Evolutionary conservation across 169 alveolate species (phyloP).

Genomic region (Babesia divergens): DNA sequence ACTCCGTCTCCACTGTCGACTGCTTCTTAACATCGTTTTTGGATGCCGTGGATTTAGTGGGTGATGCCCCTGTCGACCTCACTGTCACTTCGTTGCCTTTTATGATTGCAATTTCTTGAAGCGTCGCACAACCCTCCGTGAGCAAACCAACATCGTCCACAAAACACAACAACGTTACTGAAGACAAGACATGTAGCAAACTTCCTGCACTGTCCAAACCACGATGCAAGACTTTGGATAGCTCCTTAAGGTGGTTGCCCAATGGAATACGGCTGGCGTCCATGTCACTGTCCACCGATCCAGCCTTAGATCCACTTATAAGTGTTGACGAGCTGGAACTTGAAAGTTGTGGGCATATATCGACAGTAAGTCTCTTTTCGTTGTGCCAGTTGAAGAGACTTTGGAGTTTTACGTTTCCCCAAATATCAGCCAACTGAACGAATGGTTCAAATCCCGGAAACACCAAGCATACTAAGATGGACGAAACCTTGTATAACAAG

Average conservation of each 20-base stretch:
- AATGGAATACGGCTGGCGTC: slow-evolving; percentile 40
- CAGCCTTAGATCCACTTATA: slow-evolving; percentile 23
- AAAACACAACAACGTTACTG: slow-evolving; percentile 57
- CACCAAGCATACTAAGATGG: slow-evolving; percentile 27
- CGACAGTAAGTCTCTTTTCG: slow-evolving; percentile 42
- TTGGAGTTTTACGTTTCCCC: slow-evolving; percentile 67
- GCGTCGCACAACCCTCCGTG: slow-evolving; percentile 43
- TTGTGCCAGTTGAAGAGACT: slow-evolving; percentile 56
- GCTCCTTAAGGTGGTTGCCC: slow-evolving; percentile 43
- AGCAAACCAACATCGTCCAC: slow-evolving; percentile 61
- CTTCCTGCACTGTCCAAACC: slow-evolving; percentile 55
- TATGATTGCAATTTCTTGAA: slow-evolving; percentile 56
- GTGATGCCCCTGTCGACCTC: not conserved
- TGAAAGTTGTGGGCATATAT: slow-evolving; percentile 40
- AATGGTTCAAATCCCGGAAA: slow-evolving; percentile 63
- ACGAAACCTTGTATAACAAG: not conserved
- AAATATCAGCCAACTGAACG: slow-evolving; percentile 43
- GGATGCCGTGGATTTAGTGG: not conserved
- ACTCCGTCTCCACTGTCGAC: not conserved
- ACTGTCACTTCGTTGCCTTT: not conserved
- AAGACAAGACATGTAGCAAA: slow-evolving; percentile 26
- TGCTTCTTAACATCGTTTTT: not conserved
- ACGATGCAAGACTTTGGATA: slow-evolving; percentile 25
- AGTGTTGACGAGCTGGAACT: slow-evolving; percentile 37
- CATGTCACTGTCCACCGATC: slow-evolving; percentile 59